These are phyloP conservation scores for Phaeosphaeria sp. DNA, from an alignment of 2,329 filamentous ascomycete genomes.

Conservation along the genomic window DNA sequence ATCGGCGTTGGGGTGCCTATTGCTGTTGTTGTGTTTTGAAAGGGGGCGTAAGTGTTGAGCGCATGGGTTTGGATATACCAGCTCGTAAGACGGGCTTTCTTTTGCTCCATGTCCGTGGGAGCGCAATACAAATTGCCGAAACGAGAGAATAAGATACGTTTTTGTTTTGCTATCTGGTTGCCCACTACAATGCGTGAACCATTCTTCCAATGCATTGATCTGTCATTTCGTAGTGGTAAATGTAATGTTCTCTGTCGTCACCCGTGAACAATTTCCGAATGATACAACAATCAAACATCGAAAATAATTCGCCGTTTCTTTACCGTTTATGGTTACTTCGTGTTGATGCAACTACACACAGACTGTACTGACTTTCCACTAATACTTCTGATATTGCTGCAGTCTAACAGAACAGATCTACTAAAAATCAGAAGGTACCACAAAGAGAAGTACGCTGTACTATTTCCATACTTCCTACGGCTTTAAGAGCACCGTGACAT, in stretches of 20 bases:
- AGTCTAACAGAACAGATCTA: not conserved
- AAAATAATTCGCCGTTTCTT: not conserved
- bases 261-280: not conserved
- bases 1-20: constrained; percentile 2
- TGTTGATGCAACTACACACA: not conserved
- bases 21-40: not conserved
- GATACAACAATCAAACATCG: not conserved
- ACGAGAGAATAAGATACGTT: not conserved
- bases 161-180: not conserved
- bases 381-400: not conserved
- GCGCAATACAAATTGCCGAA: not conserved
- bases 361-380: not conserved
- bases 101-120: not conserved
- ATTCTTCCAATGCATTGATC: not conserved
- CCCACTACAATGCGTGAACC: not conserved
- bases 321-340: not conserved
- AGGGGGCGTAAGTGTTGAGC: not conserved
- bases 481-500: not conserved
- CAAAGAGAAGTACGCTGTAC: not conserved
- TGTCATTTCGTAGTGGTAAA: not conserved
- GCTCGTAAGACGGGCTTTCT: not conserved
- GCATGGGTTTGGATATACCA: not conserved
- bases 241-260: not conserved
- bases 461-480: not conserved
- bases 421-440: not conserved